phyloP scores from a whole-genome alignment of 2,329 filamentous ascomycete genomes.

The Tolypocladium guangdongense region DNA sequence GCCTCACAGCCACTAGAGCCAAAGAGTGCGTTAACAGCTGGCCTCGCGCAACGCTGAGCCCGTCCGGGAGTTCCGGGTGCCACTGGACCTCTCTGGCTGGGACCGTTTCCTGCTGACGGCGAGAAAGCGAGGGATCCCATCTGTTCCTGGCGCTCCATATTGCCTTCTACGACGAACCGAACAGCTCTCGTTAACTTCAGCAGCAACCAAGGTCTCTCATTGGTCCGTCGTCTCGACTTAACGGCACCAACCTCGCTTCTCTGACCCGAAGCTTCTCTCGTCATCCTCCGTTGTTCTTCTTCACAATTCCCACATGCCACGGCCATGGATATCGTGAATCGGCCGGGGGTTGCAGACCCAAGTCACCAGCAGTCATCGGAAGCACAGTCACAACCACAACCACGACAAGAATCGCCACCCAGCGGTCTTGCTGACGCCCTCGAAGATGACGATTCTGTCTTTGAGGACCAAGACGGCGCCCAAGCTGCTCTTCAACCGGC shows the following conservation, averaged over 20 bases:
- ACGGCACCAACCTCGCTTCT: not conserved
- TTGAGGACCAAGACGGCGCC: constrained; percentile 40
- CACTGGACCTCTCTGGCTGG: not conserved
- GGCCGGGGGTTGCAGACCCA: not conserved
- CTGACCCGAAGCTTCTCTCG: not conserved
- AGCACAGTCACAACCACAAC: not conserved
- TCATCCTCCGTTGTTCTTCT: not conserved
- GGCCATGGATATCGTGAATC: not conserved
- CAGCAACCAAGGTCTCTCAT: not conserved
- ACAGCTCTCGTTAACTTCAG: not conserved
- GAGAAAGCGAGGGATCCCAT: not conserved
- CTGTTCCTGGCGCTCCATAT: not conserved
- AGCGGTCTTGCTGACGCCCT: constrained; percentile 6
- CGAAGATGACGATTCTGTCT: constrained; percentile 11
- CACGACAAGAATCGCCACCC: not conserved
- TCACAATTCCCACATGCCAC: not conserved
- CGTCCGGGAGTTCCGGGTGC: not conserved
- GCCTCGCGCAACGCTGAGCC: not conserved
- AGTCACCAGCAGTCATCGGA: not conserved
- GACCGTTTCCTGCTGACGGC: not conserved
- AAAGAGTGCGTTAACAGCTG: not conserved
- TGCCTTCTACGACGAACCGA: not conserved
- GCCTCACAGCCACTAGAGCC: not conserved
- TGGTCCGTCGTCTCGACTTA: not conserved
- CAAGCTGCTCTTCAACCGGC: constrained; percentile 49